These are phyloP conservation scores for Trichosporon inkin DNA, from an alignment of 1,284 basidiomycete species.

Conservation along the genomic window DNA sequence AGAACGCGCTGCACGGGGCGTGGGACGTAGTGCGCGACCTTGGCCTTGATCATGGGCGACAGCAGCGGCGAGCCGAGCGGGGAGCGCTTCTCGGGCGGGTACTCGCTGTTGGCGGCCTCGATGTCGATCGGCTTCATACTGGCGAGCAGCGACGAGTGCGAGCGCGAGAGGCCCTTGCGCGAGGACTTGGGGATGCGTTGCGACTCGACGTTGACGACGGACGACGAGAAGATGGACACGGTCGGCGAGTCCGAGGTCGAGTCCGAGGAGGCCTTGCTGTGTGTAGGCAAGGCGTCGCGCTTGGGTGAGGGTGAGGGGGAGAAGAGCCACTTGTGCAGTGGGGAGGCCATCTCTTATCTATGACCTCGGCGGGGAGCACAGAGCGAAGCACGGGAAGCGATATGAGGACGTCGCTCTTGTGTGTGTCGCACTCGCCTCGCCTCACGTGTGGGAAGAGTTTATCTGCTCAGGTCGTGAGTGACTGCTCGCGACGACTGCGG, in stretches of 20 bases:
- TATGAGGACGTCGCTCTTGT: too few relatives aligned
- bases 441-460: too few relatives aligned
- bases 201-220: constrained; percentile 11
- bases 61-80: constrained; percentile 9
- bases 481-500: neutral
- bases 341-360: constrained; percentile 38
- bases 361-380: neutral
- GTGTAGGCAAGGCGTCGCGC: constrained; percentile 12
- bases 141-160: constrained; percentile 24
- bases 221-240: neutral
- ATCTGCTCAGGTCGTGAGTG: neutral
- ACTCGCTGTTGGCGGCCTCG: constrained; percentile 13
- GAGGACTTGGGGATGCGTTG: neutral
- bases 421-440: too few relatives aligned
- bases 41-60: constrained; percentile 8
- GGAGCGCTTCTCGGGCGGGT: neutral
- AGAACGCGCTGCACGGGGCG: constrained; percentile 38
- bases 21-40: constrained; percentile 23
- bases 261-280: neutral
- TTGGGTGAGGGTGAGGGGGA: constrained; percentile 44
- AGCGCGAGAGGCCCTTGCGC: neutral
- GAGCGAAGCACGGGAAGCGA: too few relatives aligned
- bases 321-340: constrained; percentile 46
- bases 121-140: constrained; percentile 8
- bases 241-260: neutral